Evolutionary conservation across 2,329 filamentous ascomycete genomes (phyloP).

Genomic region (Fusarium anguioides): DNA sequence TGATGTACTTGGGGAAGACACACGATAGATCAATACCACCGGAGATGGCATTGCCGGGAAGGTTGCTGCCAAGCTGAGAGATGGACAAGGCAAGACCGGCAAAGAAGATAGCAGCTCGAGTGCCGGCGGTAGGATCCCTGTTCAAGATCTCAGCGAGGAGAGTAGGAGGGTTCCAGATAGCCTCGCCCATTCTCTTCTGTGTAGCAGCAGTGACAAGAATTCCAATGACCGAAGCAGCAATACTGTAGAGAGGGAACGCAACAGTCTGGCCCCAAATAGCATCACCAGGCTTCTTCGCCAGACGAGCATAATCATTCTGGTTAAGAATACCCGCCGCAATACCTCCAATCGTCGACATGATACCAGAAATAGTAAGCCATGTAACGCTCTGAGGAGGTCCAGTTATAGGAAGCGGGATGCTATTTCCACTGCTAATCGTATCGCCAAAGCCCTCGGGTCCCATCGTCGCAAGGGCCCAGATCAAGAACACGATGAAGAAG

Average conservation of each 20-base stretch:
- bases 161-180: conserved; percentile 54
- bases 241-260: conserved; percentile 52
- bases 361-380: conserved; percentile 53
- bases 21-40: conserved; percentile 56
- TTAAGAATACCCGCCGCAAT: conserved; percentile 55
- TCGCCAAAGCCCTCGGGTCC: conserved; percentile 53
- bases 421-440: conserved; percentile 41
- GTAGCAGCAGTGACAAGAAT: conserved; percentile 56
- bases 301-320: conserved; percentile 54
- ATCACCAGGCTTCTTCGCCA: conserved; percentile 47
- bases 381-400: conserved; percentile 48
- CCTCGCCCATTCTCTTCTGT: conserved; percentile 51
- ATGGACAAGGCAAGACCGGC: conserved; percentile 51
- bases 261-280: conserved; percentile 52
- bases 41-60: conserved; percentile 52
- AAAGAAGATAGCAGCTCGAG: conserved; percentile 54
- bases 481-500: conserved; percentile 56
- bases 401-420: conserved; percentile 37
- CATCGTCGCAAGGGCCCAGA: conserved; percentile 59
- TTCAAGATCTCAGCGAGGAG: conserved; percentile 50
- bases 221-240: conserved; percentile 52
- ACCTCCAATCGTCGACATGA: conserved; percentile 52
- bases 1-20: conserved; percentile 52
- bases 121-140: conserved; percentile 47
- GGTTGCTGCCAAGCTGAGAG: conserved; percentile 53